Evolutionary conservation across 768 basidiomycete species (phyloP).

Genomic region (Termitomyces sp.): DNA sequence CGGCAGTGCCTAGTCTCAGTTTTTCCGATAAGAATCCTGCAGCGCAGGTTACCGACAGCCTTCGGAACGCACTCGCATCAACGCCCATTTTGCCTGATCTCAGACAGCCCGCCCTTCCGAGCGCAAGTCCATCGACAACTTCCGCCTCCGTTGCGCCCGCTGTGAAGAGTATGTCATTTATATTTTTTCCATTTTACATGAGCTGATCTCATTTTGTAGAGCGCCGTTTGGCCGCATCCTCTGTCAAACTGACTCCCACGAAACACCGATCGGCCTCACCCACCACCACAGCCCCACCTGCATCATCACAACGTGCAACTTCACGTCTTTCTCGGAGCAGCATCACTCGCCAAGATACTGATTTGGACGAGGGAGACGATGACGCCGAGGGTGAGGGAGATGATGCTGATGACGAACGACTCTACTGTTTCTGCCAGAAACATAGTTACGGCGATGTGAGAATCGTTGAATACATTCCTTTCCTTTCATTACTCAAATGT

Average conservation of each 20-base stretch:
- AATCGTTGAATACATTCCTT: neutral
- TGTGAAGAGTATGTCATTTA: slow-evolving; percentile 32
- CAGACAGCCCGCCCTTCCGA: slow-evolving; percentile 16
- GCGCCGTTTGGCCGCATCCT: slow-evolving; percentile 33
- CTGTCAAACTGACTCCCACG: slow-evolving; percentile 37
- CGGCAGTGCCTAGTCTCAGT: slow-evolving; percentile 6
- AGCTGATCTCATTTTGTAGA: slow-evolving; percentile 20
- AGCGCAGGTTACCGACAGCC: slow-evolving; percentile 35
- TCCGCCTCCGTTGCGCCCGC: slow-evolving; percentile 23
- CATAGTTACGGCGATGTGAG: slow-evolving; percentile 46
- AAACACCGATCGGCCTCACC: slow-evolving; percentile 41
- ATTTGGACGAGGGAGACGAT: slow-evolving; percentile 35
- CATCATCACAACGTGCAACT: slow-evolving; percentile 29
- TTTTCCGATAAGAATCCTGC: slow-evolving; percentile 21
- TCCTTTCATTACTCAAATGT: neutral
- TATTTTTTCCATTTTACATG: neutral
- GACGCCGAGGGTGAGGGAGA: slow-evolving; percentile 34
- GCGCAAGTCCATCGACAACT: slow-evolving; percentile 12
- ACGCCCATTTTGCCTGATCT: slow-evolving; percentile 25
- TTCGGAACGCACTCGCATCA: slow-evolving; percentile 32
- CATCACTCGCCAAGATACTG: slow-evolving; percentile 27
- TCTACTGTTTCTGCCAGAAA: slow-evolving; percentile 50
- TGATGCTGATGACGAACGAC: slow-evolving; percentile 40
- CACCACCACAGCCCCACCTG: slow-evolving; percentile 23
- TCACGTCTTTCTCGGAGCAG: slow-evolving; percentile 42